Evolutionary conservation across 106 monocot genomes (phyloP).

Genomic region (Chionographis japonica): DNA sequence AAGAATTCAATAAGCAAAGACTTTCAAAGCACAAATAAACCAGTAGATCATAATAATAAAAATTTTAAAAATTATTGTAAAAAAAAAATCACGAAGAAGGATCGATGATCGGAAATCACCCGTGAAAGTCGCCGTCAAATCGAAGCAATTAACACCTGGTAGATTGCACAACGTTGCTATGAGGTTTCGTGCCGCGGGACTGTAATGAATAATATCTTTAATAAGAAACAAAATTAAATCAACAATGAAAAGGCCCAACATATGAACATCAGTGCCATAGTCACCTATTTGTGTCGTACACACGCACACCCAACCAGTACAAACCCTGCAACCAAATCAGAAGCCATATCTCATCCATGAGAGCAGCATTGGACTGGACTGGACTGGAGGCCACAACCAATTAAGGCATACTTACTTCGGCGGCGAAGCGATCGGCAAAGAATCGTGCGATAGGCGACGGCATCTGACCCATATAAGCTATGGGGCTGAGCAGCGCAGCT

Average conservation of each 20-base stretch:
- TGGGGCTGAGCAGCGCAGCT: conserved; percentile 47
- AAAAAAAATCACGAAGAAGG: neutral
- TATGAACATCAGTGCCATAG: too few relatives aligned
- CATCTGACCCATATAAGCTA: conserved; percentile 46
- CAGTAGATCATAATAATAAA: too few relatives aligned
- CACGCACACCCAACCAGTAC: too few relatives aligned
- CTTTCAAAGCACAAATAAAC: too few relatives aligned
- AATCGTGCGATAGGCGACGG: conserved; percentile 17
- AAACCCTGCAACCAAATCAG: too few relatives aligned
- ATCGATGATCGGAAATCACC: conserved; percentile 9
- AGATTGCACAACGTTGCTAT: conserved; percentile 16
- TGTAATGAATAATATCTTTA: conserved; percentile 4
- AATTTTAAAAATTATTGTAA: too few relatives aligned
- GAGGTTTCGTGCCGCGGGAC: conserved; percentile 15
- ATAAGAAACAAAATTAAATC: neutral
- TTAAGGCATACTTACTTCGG: too few relatives aligned
- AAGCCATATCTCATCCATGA: too few relatives aligned
- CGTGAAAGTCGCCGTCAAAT: conserved; percentile 33
- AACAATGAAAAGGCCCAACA: too few relatives aligned
- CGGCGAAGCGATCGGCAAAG: neutral
- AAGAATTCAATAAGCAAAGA: neutral
- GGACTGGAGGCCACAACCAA: too few relatives aligned
- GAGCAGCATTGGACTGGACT: too few relatives aligned
- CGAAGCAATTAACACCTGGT: conserved; percentile 34
- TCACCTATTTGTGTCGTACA: too few relatives aligned